Evolutionary conservation across 495 filamentous ascomycete species (phyloP).

Genomic region (Xylaria intraflava): DNA sequence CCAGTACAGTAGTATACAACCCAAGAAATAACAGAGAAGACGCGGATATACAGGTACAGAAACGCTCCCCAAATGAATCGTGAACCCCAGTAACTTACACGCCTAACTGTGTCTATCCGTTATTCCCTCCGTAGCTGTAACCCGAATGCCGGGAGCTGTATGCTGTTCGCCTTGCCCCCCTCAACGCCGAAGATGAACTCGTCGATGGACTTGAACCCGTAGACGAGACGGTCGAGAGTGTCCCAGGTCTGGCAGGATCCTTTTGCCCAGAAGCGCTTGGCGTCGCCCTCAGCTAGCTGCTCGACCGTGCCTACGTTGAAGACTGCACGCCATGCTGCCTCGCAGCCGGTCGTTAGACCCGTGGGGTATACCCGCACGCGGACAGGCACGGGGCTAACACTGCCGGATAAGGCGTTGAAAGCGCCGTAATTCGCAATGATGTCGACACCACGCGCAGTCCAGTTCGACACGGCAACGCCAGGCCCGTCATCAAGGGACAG

Average conservation of each 20-base stretch:
- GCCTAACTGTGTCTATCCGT: background rate
- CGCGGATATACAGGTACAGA: no score
- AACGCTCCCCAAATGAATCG: no score
- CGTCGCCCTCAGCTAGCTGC: slow-evolving; percentile 19
- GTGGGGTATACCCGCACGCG: slow-evolving; percentile 28
- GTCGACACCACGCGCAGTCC: slow-evolving; percentile 37
- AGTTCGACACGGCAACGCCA: slow-evolving; percentile 34
- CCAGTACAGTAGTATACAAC: no score
- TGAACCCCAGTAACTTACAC: no score
- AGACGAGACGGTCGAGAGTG: slow-evolving; percentile 28
- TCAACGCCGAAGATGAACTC: slow-evolving; percentile 16
- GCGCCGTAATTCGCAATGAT: slow-evolving; percentile 28
- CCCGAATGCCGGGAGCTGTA: background rate
- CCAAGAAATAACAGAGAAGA: no score
- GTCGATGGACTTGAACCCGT: slow-evolving; percentile 24
- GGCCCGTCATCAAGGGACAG: slow-evolving; percentile 38
- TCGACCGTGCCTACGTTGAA: slow-evolving; percentile 20
- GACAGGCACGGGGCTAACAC: slow-evolving; percentile 9
- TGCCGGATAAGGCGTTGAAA: slow-evolving; percentile 19
- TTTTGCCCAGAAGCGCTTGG: slow-evolving; percentile 19
- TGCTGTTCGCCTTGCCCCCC: background rate
- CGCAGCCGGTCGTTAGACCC: slow-evolving; percentile 12
- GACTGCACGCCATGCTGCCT: slow-evolving; percentile 26
- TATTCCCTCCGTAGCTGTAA: background rate
- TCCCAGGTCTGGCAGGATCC: slow-evolving; percentile 28